A percentile compares a stretch with the other conserved stretches of the same genome.
phyloP scores from a whole-genome alignment of 1,139 yeast species.

The Lodderomyces margitis region DNA sequence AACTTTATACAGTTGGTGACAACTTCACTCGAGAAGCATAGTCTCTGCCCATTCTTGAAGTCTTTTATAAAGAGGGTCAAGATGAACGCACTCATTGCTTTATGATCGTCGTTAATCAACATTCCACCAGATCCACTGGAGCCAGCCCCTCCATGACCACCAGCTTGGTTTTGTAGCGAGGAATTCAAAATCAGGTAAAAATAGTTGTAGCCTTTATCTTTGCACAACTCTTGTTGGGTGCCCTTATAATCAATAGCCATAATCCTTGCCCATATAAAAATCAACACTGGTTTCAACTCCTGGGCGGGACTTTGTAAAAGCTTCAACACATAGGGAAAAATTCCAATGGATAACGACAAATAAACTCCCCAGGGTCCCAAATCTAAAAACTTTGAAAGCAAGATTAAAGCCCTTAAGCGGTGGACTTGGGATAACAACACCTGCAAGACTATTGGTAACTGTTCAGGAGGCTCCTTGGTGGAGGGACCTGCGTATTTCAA shows the following conservation, averaged over 20 bases:
- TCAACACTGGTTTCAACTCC: slow-evolving; percentile 88
- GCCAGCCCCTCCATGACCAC: slow-evolving; percentile 20
- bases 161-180: slow-evolving; percentile 23
- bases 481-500: slow-evolving; percentile 81
- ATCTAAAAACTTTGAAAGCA: slow-evolving; percentile 83
- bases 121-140: slow-evolving; percentile 21
- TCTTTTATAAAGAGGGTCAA: slow-evolving; percentile 80
- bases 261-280: slow-evolving; percentile 96
- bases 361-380: slow-evolving; percentile 98
- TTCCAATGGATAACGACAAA: slow-evolving; percentile 87
- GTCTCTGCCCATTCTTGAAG: slow-evolving; percentile 74
- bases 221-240: slow-evolving; percentile 88
- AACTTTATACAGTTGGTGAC: slow-evolving; percentile 66
- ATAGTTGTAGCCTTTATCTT: slow-evolving; percentile 88
- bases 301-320: slow-evolving; percentile 93
- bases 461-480: slow-evolving; percentile 87
- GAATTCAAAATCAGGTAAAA: slow-evolving; percentile 70
- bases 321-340: slow-evolving; percentile 91
- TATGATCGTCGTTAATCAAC: slow-evolving; percentile 69
- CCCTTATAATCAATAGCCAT: slow-evolving; percentile 92
- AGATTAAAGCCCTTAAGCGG: slow-evolving; percentile 80
- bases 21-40: slow-evolving; percentile 74
- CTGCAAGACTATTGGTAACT: slow-evolving; percentile 88
- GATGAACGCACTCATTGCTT: slow-evolving; percentile 94
- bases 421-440: slow-evolving; percentile 93